Evolutionary conservation across 331 rosid species (phyloP), one percentile per base, ranked within the genome.

Genomic region (Pyrus hybrid): DNA sequence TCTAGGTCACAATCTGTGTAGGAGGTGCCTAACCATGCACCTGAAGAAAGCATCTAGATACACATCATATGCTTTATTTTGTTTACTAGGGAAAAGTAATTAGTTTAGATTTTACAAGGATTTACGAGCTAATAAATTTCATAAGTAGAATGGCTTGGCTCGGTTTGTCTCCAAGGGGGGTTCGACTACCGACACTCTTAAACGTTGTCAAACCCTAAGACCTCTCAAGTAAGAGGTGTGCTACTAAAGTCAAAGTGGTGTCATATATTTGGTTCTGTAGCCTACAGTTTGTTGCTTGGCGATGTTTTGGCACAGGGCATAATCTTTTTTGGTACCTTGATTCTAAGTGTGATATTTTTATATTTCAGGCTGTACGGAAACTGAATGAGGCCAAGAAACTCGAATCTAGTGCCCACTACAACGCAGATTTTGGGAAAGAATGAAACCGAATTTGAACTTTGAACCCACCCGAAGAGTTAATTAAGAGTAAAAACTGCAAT

Each of bases 321-420:
- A 26, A 26, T 3, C 12, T 2, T 17, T 62, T 62, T 7, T 13
- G 14, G 3, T 20, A 20, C 6, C 30, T 67, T 37, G 51, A 57
- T 70, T 80, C 26, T 22, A 32, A 25, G 4, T 58, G 49, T 18
- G 16, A 17, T 58, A 6, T 58, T 71, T 22, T 61, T 62, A 78
- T 77, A 67, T 54, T 29, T 62, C 90, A 94, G 99, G 99, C 99
- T 73, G 99, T 94, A 20, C 86, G 99, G 68, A 94, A 94, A 76
- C 73, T 94, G 84, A 94, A 90, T 8, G 99, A 94, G 64, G 97
- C 96, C 22, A 94, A 94, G 93, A 94, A 94, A 77, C 96, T 94
- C 63, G 99, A 94, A 83, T 90, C 96, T 20, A 92, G 88, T 37
- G 83, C 97, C 12, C 99, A 90, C 82, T 94, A 94, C 76, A 94